phyloP scores from a whole-genome alignment of 1,139 yeast genomes.

The Insectozyma bohioensis region DNA sequence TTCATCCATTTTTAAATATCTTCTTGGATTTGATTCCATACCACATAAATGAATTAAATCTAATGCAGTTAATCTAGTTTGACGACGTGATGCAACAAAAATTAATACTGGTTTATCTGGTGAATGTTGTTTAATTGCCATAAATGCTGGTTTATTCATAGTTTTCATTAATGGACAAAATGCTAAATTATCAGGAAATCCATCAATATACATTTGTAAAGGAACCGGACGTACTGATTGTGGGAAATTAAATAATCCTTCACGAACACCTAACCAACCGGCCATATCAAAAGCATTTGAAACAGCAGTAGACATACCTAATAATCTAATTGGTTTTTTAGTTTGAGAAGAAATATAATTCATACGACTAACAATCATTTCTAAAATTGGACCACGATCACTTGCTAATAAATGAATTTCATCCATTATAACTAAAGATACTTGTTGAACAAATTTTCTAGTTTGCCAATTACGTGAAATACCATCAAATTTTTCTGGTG shows the following conservation, averaged over 20 bases:
- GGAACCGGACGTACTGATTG: conserved; percentile 98
- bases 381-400: conserved; percentile 97
- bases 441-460: conserved; percentile 85
- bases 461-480: conserved; percentile 98
- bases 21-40: conserved; percentile 86
- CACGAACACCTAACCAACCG: conserved; percentile 90
- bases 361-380: conserved; percentile 98
- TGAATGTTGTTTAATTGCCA: conserved; percentile 95
- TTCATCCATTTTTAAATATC: conserved; percentile 79
- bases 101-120: conserved; percentile 90
- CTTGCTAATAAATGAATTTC: conserved; percentile 96
- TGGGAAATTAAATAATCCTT: conserved; percentile 91
- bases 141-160: conserved; percentile 96
- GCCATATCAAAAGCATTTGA: conserved; percentile 98
- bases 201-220: conserved; percentile 95
- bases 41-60: conserved; percentile 95
- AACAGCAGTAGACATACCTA: conserved; percentile 97
- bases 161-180: conserved; percentile 96
- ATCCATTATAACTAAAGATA: conserved; percentile 94
- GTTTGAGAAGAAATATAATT: conserved; percentile 83
- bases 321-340: conserved; percentile 68
- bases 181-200: conserved; percentile 92
- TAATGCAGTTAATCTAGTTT: conserved; percentile 90
- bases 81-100: conserved; percentile 96
- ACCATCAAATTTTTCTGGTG: conserved; percentile 99